These are phyloP conservation scores for Pythium grandisporangium DNA, from an alignment of 352 stramenopile species.

Conservation along the genomic window DNA sequence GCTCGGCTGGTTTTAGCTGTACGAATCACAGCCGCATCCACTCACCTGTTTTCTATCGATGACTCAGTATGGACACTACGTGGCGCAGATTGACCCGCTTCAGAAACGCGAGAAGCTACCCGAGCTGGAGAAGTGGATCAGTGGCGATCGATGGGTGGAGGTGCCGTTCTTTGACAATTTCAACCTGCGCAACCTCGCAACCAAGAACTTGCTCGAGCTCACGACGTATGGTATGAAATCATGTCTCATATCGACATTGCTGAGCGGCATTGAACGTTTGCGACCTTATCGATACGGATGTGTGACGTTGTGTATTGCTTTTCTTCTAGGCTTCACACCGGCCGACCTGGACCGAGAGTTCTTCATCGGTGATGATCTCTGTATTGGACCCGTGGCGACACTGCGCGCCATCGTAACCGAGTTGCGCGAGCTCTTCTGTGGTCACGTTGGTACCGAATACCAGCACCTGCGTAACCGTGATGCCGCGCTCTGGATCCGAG, in stretches of 20 bases:
- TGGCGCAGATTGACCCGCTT: constrained; percentile 84
- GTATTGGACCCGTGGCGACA: constrained; percentile 73
- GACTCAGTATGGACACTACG: constrained; percentile 81
- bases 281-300: no score
- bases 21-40: no score
- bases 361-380: constrained; percentile 86
- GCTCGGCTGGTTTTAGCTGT: no score
- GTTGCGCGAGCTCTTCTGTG: constrained; percentile 95
- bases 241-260: no score
- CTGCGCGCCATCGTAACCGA: constrained; percentile 87
- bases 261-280: no score
- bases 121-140: constrained; percentile 81
- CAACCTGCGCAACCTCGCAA: constrained; percentile 72
- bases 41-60: no score
- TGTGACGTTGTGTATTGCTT: no score
- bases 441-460: constrained; percentile 96
- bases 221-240: constrained; percentile 52
- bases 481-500: constrained; percentile 73
- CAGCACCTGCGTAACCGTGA: constrained; percentile 96
- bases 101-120: constrained; percentile 77
- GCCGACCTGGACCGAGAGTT: constrained; percentile 88
- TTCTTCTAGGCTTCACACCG: constrained; percentile 69
- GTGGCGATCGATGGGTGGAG: constrained; percentile 75
- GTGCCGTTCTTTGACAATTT: constrained; percentile 85
- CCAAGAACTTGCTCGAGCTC: constrained; percentile 76